Evolutionary conservation across 2,329 filamentous ascomycete species (phyloP).

Genomic region (Nectriaceae sp.): DNA sequence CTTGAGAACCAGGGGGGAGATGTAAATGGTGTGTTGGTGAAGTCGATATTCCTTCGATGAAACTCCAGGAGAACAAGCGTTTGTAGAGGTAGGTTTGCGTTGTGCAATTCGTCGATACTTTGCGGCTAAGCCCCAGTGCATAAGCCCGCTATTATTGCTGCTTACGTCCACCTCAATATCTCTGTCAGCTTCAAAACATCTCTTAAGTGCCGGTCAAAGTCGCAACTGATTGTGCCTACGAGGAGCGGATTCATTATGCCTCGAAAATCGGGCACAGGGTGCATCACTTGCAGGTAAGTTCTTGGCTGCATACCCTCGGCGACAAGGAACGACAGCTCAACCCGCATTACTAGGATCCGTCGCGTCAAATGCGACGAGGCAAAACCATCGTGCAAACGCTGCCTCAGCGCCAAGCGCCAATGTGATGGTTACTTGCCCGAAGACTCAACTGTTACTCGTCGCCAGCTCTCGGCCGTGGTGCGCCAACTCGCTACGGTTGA

Average conservation of each 20-base stretch:
- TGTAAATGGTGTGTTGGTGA: too few relatives aligned
- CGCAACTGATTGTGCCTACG: too few relatives aligned
- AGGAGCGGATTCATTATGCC: too few relatives aligned
- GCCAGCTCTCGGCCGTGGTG: constrained; percentile 32
- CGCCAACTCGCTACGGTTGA: constrained; percentile 31
- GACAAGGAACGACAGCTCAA: neutral
- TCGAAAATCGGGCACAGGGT: constrained; percentile 26
- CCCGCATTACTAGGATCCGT: constrained; percentile 29
- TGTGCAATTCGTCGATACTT: too few relatives aligned
- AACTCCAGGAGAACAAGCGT: too few relatives aligned
- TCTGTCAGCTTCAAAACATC: too few relatives aligned
- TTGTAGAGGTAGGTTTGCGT: too few relatives aligned
- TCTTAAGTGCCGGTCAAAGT: too few relatives aligned
- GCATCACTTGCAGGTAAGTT: constrained; percentile 29
- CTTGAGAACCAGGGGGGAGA: too few relatives aligned
- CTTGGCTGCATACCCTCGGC: neutral
- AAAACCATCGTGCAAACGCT: constrained; percentile 32
- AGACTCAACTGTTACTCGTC: constrained; percentile 29
- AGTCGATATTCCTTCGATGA: too few relatives aligned
- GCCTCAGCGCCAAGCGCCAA: constrained; percentile 24
- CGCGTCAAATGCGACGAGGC: constrained; percentile 39
- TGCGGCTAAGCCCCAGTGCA: too few relatives aligned
- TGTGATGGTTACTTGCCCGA: constrained; percentile 37
- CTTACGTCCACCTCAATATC: neutral
- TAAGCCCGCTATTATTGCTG: too few relatives aligned